phyloP scores from a whole-genome alignment of 148 eudicot genomes.

The Rhododendron henanense region DNA sequence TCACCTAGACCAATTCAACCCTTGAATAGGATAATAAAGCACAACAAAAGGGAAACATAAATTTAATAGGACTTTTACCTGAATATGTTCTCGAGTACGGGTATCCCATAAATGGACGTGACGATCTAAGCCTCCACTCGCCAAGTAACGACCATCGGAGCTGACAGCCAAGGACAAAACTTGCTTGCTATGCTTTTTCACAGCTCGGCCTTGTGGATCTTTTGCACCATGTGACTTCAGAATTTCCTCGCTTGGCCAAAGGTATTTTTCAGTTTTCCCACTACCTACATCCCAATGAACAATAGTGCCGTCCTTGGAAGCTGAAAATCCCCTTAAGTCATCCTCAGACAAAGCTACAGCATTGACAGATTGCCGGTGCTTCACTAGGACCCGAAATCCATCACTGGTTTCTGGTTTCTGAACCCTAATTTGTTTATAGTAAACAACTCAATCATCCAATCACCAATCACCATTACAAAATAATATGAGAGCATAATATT shows the following conservation, averaged over 20 bases:
- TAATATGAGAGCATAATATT: background rate
- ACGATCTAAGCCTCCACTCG: slow-evolving; percentile 87
- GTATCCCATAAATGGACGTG: slow-evolving; percentile 96
- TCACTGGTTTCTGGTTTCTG: slow-evolving; percentile 52
- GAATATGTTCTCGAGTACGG: slow-evolving; percentile 75
- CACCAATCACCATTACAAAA: slow-evolving; percentile 3
- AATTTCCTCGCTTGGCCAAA: slow-evolving; percentile 73
- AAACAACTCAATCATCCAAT: slow-evolving; percentile 17
- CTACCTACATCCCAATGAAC: slow-evolving; percentile 83
- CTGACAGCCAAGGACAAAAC: slow-evolving; percentile 79
- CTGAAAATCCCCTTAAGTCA: slow-evolving; percentile 80
- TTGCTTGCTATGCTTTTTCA: slow-evolving; percentile 59
- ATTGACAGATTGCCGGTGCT: slow-evolving; percentile 84
- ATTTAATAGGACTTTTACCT: slow-evolving; percentile 34
- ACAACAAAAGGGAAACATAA: background rate
- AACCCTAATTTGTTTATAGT: slow-evolving; percentile 42
- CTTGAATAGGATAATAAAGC: background rate
- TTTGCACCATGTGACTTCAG: slow-evolving; percentile 68
- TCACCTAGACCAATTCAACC: background rate
- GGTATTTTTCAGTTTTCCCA: slow-evolving; percentile 70
- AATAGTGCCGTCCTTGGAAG: slow-evolving; percentile 88
- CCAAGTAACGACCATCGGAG: slow-evolving; percentile 91
- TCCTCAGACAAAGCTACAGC: slow-evolving; percentile 78
- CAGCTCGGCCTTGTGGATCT: slow-evolving; percentile 63
- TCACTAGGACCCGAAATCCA: slow-evolving; percentile 49